Conservation (phyloP, 2,329 filamentous ascomycete species). For the Scopulariopsis brevicaulis region DNA sequence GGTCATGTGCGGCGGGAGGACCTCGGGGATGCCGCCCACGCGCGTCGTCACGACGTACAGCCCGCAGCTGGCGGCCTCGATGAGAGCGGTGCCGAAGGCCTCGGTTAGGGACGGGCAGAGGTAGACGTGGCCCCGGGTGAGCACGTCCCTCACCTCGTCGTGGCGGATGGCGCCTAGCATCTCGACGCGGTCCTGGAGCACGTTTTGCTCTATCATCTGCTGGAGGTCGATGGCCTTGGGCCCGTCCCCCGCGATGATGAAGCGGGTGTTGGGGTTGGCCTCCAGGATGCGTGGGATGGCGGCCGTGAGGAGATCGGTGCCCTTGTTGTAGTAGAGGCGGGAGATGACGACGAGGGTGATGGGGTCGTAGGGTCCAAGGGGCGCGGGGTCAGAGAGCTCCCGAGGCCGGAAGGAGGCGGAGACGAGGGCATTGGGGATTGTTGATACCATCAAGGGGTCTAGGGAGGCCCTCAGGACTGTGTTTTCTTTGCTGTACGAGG, state of each 20-base stretch:
- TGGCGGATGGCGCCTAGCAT: constrained; percentile 87
- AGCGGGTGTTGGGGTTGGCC: constrained; percentile 82
- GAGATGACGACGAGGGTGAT: constrained; percentile 97
- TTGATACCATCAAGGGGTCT: constrained; percentile 93
- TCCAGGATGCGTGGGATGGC: constrained; percentile 88
- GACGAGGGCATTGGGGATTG: constrained; percentile 90
- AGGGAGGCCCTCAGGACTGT: constrained; percentile 89
- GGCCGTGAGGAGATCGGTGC: constrained; percentile 91
- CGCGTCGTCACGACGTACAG: constrained; percentile 94
- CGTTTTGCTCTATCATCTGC: constrained; percentile 94
- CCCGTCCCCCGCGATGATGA: constrained; percentile 91
- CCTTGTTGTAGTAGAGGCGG: constrained; percentile 97
- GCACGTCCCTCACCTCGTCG: constrained; percentile 93
- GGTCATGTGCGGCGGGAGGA: constrained; percentile 92
- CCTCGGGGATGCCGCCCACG: constrained; percentile 93
- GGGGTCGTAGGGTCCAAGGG: constrained; percentile 65
- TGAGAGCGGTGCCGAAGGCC: constrained; percentile 94
- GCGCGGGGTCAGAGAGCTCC: constrained; percentile 32
- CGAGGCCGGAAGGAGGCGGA: constrained; percentile 85
- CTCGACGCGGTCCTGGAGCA: constrained; percentile 85
- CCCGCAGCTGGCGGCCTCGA: constrained; percentile 91
- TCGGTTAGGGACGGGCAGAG: constrained; percentile 91
- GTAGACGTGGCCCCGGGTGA: constrained; percentile 95
- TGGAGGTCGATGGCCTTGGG: constrained; percentile 96
- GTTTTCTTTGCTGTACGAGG: constrained; percentile 71